Base-by-base conservation (phyloP, 768 basidiomycete genomes). In the Mycena epipterygia region DNA sequence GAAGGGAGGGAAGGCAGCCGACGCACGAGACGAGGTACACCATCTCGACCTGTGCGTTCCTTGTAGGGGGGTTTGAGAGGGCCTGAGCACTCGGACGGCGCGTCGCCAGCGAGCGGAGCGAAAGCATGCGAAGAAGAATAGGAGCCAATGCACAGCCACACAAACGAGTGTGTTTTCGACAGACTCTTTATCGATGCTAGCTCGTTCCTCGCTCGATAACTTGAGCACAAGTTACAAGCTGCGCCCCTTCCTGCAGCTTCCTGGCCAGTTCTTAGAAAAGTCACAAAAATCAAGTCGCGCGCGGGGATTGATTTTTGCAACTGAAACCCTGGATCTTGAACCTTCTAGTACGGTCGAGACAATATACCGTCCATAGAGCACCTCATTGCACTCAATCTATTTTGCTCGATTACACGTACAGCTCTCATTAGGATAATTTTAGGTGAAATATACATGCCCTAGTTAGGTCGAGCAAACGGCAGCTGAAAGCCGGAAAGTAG, bases 401-500 rank as follows among this genome's bases (percentile, higher is more conserved):
- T 25, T 25, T 37, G 35, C 35, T 37, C 35, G 35, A 48, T 48
- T 48, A 48, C 7, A 48, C 25, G 25, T 48, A 48, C 46, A 48
- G n/a, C 46, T 48, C 35, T 64, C 33, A 79, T n/a, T 37, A 27
- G 23, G 23, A 48, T 48, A 48, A 48, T 25, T 27, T 48, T 48
- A 11, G 25, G 23, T 37, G 35, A 37, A 14, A 37, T 37, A 37
- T 7, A 37, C 35, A 37, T 11, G 23, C 25, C 25, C 25, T 48
- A 48, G 13, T n/a, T 25, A 17, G 13, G 46, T 2, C 46, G 46
- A 5, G 46, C 27, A 82, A 99, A 98, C 0, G 97, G 97, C 68
- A 99, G 87, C 81, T 96, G 93, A 85, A 97, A 95, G 0, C 94
- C 97, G 21, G 95, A 96, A 48, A 99, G 79, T 69, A 99, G 82